Base-by-base conservation (phyloP, 83 land plant genomes). In the Picea abies region DNA sequence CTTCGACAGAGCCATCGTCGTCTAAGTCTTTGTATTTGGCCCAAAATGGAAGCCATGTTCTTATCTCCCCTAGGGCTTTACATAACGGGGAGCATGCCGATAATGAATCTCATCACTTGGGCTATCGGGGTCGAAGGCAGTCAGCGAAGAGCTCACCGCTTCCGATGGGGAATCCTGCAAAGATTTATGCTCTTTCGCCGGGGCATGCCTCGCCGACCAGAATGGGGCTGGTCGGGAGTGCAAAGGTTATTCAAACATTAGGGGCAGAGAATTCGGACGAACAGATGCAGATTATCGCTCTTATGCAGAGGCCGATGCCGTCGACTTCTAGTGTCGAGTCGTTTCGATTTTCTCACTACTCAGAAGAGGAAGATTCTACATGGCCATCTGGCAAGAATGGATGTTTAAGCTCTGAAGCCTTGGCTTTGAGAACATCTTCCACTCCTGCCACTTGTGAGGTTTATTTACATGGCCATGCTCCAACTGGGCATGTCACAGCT, bases 151-250 rank as follows among this genome's bases (percentile, higher is more conserved):
- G 63, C 23, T 56, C 80, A 60, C 63, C 80, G 4, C 17, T 78
- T 15, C 63, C 80, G 16, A 60, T 60, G 63, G 79, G 79, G 39
- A 56, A 29, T 60, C 5, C 39, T 14, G 20, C 56, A 19, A 73
- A 44, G 26, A 44, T 58, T 44, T 73, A 25, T 20, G 25, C 58
- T 4, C 22, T 73, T 20, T 23, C 58, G 47, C 41, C 8, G 76
- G 76, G 52, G 35, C 47, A 26, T 4, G 4, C 3, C 63, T 41
- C 79, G 19, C 61, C 63, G 15, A 25, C 58, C 79, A 56, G 63
- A 60, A 26, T 56, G 80, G 62, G 80, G 25, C 63, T 78, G 80
- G 80, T 60, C 37, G 80, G 80, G 22, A 78, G 80, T 60, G 80
- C 80, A 58, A 78, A 58, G 63, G 62, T 78, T 58, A 78, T 78